phyloP scores from a whole-genome alignment of 352 stramenopile genomes.

The Elongisporangium anandrum region DNA sequence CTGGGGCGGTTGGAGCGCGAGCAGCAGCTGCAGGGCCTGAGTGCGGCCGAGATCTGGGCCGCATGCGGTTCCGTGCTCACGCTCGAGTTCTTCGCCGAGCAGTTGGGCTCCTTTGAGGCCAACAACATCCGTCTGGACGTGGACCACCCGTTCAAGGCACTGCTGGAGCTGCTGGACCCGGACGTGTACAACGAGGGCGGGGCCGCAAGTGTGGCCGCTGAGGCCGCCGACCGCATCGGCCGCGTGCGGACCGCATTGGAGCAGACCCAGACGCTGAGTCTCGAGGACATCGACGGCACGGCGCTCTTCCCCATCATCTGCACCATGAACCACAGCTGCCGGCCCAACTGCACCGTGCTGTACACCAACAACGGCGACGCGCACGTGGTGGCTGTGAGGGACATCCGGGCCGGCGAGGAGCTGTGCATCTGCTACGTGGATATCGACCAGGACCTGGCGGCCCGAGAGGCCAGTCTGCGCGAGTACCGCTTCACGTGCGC shows the following conservation, averaged over 20 bases:
- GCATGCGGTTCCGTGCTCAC: constrained; percentile 61
- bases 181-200: constrained; percentile 24
- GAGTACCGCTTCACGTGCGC: constrained; percentile 83
- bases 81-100: constrained; percentile 84
- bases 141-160: constrained; percentile 71
- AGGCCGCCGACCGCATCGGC: constrained; percentile 25
- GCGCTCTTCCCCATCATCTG: constrained; percentile 91
- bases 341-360: constrained; percentile 88
- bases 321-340: constrained; percentile 97
- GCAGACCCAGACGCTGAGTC: constrained; percentile 41
- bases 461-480: constrained; percentile 61
- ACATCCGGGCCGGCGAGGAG: constrained; percentile 87
- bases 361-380: constrained; percentile 79
- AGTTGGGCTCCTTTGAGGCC: constrained; percentile 96
- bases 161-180: constrained; percentile 68
- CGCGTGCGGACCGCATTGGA: constrained; percentile 42
- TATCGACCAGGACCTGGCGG: constrained; percentile 60
- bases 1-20: constrained; percentile 56
- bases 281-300: constrained; percentile 86
- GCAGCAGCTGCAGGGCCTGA: constrained; percentile 50
- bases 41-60: constrained; percentile 55
- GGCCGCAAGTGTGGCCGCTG: constrained; percentile 14
- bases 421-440: constrained; percentile 96
- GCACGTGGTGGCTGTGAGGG: constrained; percentile 67
- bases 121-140: constrained; percentile 95